A percentile compares a stretch with the other conserved stretches of the same genome.
These are phyloP conservation scores for Talaromyces marneffei DNA, from an alignment of 2,329 filamentous ascomycete species.

Conservation along the genomic window DNA sequence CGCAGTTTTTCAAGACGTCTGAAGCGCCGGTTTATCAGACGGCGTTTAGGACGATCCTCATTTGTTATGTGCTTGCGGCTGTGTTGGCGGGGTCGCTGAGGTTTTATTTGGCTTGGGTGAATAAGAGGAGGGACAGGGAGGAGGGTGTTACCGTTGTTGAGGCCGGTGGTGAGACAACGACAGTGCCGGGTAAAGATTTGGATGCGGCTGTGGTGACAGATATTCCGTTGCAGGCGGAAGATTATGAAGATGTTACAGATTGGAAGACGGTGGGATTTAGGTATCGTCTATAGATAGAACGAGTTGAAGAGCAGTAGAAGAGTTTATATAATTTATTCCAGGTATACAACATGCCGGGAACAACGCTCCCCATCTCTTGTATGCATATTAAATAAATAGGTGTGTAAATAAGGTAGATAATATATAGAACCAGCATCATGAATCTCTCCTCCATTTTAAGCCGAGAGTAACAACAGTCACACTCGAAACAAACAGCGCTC, in stretches of 20 bases:
- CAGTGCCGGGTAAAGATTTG: constrained; percentile 30
- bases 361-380: not conserved
- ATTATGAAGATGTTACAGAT: constrained; percentile 56
- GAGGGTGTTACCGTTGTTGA: constrained; percentile 15
- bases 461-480: not conserved
- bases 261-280: constrained; percentile 56
- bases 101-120: constrained; percentile 49
- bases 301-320: not conserved
- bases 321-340: not conserved
- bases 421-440: not conserved
- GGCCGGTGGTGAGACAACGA: constrained; percentile 27
- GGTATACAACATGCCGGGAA: not conserved
- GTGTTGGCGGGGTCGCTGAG: constrained; percentile 47
- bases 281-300: constrained; percentile 50
- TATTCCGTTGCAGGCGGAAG: constrained; percentile 38
- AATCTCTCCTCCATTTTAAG: not conserved
- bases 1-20: constrained; percentile 47
- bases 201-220: constrained; percentile 37
- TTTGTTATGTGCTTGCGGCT: constrained; percentile 52
- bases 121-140: constrained; percentile 50
- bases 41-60: constrained; percentile 45
- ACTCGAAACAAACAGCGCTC: not conserved
- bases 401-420: not conserved
- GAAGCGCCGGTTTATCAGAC: constrained; percentile 46
- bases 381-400: not conserved